A percentile compares a stretch with the other conserved stretches of the same genome.
Conservation (phyloP, 495 filamentous ascomycete species). For the Entonaema liquescens region DNA sequence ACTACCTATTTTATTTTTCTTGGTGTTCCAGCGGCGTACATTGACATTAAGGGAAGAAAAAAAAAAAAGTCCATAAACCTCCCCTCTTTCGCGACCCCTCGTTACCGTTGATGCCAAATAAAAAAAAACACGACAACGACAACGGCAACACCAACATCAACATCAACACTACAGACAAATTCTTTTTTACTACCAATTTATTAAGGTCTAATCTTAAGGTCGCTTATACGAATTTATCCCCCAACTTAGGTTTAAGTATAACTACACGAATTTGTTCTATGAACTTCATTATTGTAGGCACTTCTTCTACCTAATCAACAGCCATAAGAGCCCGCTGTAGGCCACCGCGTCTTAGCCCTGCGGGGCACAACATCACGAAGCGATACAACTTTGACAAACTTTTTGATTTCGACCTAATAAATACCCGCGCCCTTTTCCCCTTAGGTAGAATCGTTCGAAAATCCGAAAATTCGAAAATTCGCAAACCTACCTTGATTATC, state of each 20-base stretch:
- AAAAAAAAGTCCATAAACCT: conserved; percentile 34
- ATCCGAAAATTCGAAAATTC: not conserved
- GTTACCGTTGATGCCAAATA: conserved; percentile 27
- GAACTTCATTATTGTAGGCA: not conserved
- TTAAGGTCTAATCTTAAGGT: conserved; percentile 24
- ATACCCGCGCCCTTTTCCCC: conserved; percentile 6
- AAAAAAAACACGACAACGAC: conserved; percentile 22
- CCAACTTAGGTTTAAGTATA: not conserved
- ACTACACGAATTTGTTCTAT: not conserved
- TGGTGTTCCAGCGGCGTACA: not conserved
- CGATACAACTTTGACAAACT: conserved; percentile 19
- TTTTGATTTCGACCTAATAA: conserved; percentile 8
- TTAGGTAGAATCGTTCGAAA: conserved; percentile 1
- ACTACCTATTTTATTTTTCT: conserved; percentile 10
- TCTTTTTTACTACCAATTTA: not conserved
- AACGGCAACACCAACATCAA: conserved; percentile 7
- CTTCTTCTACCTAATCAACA: conserved; percentile 2
- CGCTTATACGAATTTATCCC: not conserved
- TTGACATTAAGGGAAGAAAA: conserved; percentile 8
- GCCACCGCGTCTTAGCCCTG: conserved; percentile 41
- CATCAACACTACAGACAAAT: not conserved
- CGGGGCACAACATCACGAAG: conserved; percentile 38
- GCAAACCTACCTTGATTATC: conserved; percentile 19
- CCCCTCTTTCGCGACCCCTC: conserved; percentile 43
- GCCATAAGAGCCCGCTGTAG: conserved; percentile 6